These are phyloP conservation scores for Bimuria novae-zelandiae DNA, from an alignment of 2,329 filamentous ascomycete species.

Conservation along the genomic window DNA sequence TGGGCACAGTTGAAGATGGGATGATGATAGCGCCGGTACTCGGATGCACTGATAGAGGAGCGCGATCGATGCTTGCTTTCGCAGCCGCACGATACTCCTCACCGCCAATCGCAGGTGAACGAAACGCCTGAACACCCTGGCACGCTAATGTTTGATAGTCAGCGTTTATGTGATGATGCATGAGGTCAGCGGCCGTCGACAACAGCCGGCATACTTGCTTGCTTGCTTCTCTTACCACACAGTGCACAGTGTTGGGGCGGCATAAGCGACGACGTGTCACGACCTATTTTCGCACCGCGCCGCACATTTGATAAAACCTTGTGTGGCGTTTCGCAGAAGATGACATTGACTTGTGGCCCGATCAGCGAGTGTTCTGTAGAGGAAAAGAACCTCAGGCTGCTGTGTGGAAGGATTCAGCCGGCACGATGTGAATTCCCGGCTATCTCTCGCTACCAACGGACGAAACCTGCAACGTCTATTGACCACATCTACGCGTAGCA, in stretches of 20 bases:
- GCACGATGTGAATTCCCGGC: background rate
- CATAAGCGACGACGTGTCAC: background rate
- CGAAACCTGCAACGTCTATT: too few relatives aligned
- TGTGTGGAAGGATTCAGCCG: slow-evolving; percentile 3
- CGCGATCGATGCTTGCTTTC: too few relatives aligned
- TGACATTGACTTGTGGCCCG: background rate
- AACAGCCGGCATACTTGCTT: too few relatives aligned
- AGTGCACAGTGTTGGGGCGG: background rate
- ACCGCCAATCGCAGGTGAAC: background rate
- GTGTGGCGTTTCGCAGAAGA: background rate
- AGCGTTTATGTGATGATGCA: background rate
- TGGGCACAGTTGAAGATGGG: background rate
- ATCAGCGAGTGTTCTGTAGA: too few relatives aligned
- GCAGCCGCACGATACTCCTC: too few relatives aligned
- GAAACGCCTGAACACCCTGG: background rate
- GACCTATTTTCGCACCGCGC: background rate
- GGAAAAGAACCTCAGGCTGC: background rate
- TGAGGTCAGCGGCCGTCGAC: background rate
- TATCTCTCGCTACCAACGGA: too few relatives aligned
- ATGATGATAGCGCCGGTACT: too few relatives aligned
- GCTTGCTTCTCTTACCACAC: background rate
- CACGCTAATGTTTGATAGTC: slow-evolving; percentile 1
- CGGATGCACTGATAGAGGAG: background rate
- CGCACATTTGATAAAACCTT: background rate
- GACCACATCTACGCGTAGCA: background rate